Base-by-base conservation (phyloP, 2,329 filamentous ascomycete species). In the Trichoderma sp. region DNA sequence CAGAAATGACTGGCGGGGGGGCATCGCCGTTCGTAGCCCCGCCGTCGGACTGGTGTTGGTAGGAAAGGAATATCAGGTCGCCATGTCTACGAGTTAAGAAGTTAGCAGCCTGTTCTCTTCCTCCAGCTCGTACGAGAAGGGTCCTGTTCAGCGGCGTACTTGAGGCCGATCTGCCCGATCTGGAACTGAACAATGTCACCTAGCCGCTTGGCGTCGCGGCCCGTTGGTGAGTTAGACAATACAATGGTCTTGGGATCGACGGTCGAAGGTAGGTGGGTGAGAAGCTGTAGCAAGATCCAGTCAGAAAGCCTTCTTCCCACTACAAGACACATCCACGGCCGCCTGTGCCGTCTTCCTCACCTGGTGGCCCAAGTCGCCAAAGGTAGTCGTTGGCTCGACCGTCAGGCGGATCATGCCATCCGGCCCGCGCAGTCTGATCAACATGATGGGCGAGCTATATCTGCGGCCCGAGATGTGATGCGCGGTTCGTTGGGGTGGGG, bases 371-470 rank as follows among this genome's bases (percentile, higher is more conserved):
- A 89, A 78, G n/a, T 85, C 79, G 48, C 79, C 81, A 75, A 98
- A 97, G 0, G 88, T 88, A 68, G 91, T 88, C 48, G 85, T 83
- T 58, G 89, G 85, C 71, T 93, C 88, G 70, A 96, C 86, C 59
- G 84, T 91, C 72, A 98, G 82, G 71, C 95, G 90, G 78, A 93
- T 89, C 83, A 95, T 95, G 80, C 95, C 95, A 80, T 97, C 93
- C 69, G 91, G 92, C 75, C 93, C 93, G 73, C 93, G 89, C 71
- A 97, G 91, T 77, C 93, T 88, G 64, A 97, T 82, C 74, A 97
- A 84, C 88, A 97, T 97, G 69, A 74, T 79, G 74, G 74, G 52
- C 65, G 64, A 57, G 45, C 30, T 34, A 50, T 43, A 45, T n/a
- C 21, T 44, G 48, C 45, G 34, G 24, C 48, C 52, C 30, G 39